A percentile compares a stretch with the other conserved stretches of the same genome.
Evolutionary conservation across 192 early-diverging fungal species (phyloP).

Genomic region (Geosiphon pyriformis): DNA sequence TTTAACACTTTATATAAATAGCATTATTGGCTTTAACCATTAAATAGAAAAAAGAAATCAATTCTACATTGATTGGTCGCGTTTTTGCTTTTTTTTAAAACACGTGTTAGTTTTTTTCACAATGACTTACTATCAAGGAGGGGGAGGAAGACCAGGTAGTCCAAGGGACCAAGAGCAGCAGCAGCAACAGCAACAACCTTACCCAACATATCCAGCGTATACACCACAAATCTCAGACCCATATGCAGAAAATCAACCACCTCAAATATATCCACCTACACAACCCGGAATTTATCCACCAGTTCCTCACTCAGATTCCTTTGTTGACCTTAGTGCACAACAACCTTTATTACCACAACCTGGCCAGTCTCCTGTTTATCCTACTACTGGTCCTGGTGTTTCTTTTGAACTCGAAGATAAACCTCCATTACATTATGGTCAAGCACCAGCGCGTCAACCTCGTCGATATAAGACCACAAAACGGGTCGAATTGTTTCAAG

Average conservation of each 20-base stretch:
- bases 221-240: background rate
- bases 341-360: background rate
- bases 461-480: slow-evolving; percentile 45
- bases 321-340: background rate
- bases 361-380: background rate
- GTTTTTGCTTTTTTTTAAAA: no score
- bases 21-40: background rate
- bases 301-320: background rate
- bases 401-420: background rate
- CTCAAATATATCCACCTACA: background rate
- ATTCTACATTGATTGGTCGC: no score
- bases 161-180: background rate
- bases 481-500: slow-evolving; percentile 57
- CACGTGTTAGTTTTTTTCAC: no score
- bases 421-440: slow-evolving; percentile 30
- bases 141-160: background rate
- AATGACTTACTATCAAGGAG: background rate
- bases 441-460: slow-evolving; percentile 40
- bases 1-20: background rate
- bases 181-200: background rate
- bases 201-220: background rate
- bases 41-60: background rate
- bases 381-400: background rate
- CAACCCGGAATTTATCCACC: background rate
- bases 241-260: background rate